Evolutionary conservation across 148 eudicot species (phyloP).

Genomic region (Vaccinium myrtillus): DNA sequence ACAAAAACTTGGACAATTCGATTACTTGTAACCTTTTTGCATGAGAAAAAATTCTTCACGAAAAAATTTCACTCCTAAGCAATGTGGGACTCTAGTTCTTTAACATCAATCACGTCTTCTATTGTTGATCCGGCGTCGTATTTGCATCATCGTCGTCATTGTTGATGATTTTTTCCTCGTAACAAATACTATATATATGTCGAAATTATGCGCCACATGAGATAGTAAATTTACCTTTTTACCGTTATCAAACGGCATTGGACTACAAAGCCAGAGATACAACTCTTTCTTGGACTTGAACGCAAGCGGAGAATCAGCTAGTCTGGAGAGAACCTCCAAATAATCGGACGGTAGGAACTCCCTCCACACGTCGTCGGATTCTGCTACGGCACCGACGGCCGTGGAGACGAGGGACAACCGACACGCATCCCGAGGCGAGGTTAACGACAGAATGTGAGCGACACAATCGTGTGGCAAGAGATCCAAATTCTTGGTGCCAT

Average conservation of each 20-base stretch:
- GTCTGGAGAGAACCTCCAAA: slow-evolving; percentile 23
- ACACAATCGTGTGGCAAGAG: slow-evolving; percentile 39
- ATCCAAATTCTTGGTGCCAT: slow-evolving; percentile 12
- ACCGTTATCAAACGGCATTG: slow-evolving; percentile 37
- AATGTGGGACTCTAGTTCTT: too few relatives aligned
- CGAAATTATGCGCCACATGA: neutral
- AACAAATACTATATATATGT: too few relatives aligned
- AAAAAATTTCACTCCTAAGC: too few relatives aligned
- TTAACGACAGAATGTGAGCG: slow-evolving; percentile 22
- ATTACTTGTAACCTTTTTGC: too few relatives aligned
- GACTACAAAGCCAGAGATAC: slow-evolving; percentile 30
- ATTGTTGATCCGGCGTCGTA: too few relatives aligned
- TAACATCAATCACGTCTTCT: too few relatives aligned
- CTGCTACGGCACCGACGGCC: slow-evolving; percentile 18
- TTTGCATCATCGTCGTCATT: too few relatives aligned
- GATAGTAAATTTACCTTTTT: slow-evolving; percentile 28
- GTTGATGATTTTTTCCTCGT: too few relatives aligned
- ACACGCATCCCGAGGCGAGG: slow-evolving; percentile 31
- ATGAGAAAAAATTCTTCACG: too few relatives aligned
- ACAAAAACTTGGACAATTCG: too few relatives aligned
- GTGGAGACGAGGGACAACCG: slow-evolving; percentile 17
- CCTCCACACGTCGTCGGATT: slow-evolving; percentile 36
- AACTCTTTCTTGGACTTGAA: slow-evolving; percentile 36
- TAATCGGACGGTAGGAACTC: slow-evolving; percentile 41
- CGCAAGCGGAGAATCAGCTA: slow-evolving; percentile 18